These are phyloP conservation scores for Lentithecium fluviatile DNA, from an alignment of 495 filamentous ascomycete species.

Conservation along the genomic window DNA sequence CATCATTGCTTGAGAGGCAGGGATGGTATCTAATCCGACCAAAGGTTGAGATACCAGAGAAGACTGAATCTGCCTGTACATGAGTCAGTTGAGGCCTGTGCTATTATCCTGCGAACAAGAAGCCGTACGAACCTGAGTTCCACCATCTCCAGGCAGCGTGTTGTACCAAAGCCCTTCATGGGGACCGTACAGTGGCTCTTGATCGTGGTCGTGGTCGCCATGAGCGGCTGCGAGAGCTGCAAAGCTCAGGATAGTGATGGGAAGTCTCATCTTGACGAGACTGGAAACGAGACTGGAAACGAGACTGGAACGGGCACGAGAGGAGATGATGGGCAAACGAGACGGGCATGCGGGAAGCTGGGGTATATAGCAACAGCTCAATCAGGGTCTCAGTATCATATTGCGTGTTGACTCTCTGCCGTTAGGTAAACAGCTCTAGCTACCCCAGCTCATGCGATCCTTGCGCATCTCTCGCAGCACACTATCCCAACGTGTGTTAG, in stretches of 20 bases:
- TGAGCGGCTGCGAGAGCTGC: slow-evolving; percentile 51
- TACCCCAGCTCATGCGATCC: slow-evolving; percentile 19
- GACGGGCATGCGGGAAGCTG: slow-evolving; percentile 19
- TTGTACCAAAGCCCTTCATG: slow-evolving; percentile 64
- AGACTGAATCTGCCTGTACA: slow-evolving; percentile 62
- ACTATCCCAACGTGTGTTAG: slow-evolving; percentile 3
- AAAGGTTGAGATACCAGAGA: slow-evolving; percentile 57
- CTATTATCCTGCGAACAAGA: background rate
- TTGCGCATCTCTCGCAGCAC: background rate
- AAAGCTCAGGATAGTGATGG: slow-evolving; percentile 35
- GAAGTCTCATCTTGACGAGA: slow-evolving; percentile 31
- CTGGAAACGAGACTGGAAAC: slow-evolving; percentile 8
- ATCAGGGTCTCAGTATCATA: slow-evolving; percentile 19
- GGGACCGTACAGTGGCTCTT: slow-evolving; percentile 58
- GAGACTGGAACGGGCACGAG: slow-evolving; percentile 13
- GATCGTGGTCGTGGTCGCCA: slow-evolving; percentile 49
- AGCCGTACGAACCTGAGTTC: slow-evolving; percentile 54
- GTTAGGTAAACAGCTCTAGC: slow-evolving; percentile 37
- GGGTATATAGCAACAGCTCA: slow-evolving; percentile 14
- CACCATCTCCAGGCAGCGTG: slow-evolving; percentile 64
- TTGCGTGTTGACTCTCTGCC: slow-evolving; percentile 21
- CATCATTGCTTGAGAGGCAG: slow-evolving; percentile 64
- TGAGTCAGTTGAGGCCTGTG: slow-evolving; percentile 2
- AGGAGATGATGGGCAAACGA: slow-evolving; percentile 9
- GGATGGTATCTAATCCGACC: slow-evolving; percentile 75